These are phyloP conservation scores for Kwoniella pini DNA, from an alignment of 768 basidiomycete species.

Conservation along the genomic window DNA sequence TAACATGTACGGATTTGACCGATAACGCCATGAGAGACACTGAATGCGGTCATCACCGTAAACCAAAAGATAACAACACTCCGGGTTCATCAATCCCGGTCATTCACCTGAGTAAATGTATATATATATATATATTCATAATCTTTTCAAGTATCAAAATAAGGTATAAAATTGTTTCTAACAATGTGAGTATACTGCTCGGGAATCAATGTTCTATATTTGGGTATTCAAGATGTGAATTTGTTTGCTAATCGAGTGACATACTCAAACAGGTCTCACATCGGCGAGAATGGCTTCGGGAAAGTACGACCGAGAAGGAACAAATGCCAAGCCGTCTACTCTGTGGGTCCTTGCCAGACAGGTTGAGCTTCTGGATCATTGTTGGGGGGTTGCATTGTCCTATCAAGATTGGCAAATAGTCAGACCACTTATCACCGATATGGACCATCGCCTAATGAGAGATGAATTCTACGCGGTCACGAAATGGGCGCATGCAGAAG, in stretches of 20 bases:
- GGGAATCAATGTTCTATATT: not conserved
- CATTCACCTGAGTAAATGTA: not conserved
- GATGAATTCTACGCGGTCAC: no score
- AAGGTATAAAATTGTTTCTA: not conserved
- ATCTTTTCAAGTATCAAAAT: no score
- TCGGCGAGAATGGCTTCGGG: not conserved
- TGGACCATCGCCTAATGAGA: no score
- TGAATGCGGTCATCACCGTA: not conserved
- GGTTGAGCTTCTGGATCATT: slow-evolving; percentile 48
- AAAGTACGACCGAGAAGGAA: no score
- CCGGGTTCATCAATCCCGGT: no score
- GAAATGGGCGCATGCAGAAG: not conserved
- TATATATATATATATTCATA: slow-evolving; percentile 1
- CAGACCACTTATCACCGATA: no score
- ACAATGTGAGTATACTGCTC: not conserved
- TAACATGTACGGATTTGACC: slow-evolving; percentile 9
- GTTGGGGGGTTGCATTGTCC: slow-evolving; percentile 51
- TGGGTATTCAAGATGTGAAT: not conserved
- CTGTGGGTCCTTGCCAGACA: slow-evolving; percentile 53
- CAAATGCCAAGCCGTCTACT: slow-evolving; percentile 13
- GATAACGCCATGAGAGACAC: not conserved
- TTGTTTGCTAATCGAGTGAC: no score
- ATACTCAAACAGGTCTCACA: no score
- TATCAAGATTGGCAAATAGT: slow-evolving; percentile 4
- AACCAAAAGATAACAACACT: not conserved